Conservation (phyloP, 257 asterid species). For the Ilex asprella region DNA sequence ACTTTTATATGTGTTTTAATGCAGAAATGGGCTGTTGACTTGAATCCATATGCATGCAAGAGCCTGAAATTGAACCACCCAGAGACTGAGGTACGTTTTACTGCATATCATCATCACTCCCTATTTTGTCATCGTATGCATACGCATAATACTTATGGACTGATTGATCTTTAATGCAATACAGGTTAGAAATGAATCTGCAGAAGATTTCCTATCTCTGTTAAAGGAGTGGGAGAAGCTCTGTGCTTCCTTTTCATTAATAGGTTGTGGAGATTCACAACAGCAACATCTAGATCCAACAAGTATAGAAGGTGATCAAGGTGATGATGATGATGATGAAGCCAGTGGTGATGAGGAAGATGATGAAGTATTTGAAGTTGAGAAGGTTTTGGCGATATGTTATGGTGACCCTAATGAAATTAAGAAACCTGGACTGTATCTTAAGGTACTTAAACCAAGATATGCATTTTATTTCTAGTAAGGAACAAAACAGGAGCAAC, state of each 20-base stretch:
- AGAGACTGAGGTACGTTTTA: conserved; percentile 55
- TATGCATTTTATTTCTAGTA: neutral
- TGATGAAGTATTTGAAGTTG: conserved; percentile 53
- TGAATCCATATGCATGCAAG: conserved; percentile 56
- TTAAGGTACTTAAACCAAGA: conserved; percentile 41
- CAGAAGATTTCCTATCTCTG: conserved; percentile 44
- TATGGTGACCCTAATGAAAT: conserved; percentile 48
- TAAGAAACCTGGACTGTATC: conserved; percentile 29
- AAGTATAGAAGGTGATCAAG: conserved; percentile 9
- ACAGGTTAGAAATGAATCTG: conserved; percentile 65
- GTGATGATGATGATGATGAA: conserved; percentile 7
- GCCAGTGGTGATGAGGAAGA: conserved; percentile 19
- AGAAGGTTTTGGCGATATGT: conserved; percentile 38
- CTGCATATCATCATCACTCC: neutral
- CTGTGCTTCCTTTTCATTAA: conserved; percentile 33
- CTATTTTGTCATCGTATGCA: neutral
- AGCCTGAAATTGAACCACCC: conserved; percentile 70
- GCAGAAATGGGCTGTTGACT: conserved; percentile 93
- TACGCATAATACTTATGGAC: too few species aligned
- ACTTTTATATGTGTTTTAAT: neutral
- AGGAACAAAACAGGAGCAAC: neutral
- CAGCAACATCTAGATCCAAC: conserved; percentile 13
- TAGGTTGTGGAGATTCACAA: conserved; percentile 13
- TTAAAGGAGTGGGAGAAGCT: conserved; percentile 69
- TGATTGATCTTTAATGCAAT: neutral